These are phyloP conservation scores for Penicillium sp. DNA, from an alignment of 2,329 filamentous ascomycete species.

Conservation along the genomic window DNA sequence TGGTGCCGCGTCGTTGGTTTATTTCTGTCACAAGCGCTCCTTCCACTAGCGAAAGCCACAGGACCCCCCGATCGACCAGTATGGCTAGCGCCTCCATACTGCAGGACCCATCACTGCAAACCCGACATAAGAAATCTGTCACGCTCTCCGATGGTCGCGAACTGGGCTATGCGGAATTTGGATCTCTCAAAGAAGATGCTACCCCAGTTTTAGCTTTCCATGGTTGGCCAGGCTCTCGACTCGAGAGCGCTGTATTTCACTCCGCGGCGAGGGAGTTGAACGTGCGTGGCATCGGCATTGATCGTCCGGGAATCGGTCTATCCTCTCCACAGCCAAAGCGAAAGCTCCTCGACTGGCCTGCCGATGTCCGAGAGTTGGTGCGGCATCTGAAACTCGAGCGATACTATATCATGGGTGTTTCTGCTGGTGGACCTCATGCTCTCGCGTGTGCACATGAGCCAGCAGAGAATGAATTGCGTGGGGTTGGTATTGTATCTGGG, in stretches of 20 bases:
- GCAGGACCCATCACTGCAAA: conserved; percentile 17
- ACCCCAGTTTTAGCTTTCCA: conserved; percentile 8
- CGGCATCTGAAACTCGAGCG: conserved; percentile 6
- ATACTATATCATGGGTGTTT: conserved; percentile 13
- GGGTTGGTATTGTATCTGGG: conserved; percentile 11
- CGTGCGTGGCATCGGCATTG: conserved; percentile 21
- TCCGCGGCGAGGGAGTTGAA: conserved; percentile 11
- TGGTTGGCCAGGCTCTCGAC: conserved; percentile 11
- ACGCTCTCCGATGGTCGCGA: conserved; percentile 7
- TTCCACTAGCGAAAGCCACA: conserved; percentile 25
- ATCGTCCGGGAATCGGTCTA: conserved; percentile 21
- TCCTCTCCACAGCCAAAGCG: conserved; percentile 17
- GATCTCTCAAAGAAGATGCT: conserved; percentile 5
- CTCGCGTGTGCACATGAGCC: conserved; percentile 9
- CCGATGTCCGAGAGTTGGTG: conserved; percentile 17
- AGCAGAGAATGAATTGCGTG: conserved; percentile 10
- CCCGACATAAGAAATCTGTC: conserved; percentile 8
- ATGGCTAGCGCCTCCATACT: conserved; percentile 21
- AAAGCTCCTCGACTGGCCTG: conserved; percentile 19
- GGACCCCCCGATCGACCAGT: conserved; percentile 15
- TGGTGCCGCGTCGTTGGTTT: background rate
- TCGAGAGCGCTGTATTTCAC: conserved; percentile 12
- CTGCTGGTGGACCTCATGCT: conserved; percentile 12
- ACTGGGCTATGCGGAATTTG: conserved; percentile 12
- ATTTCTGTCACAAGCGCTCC: conserved; percentile 7